phyloP scores from a whole-genome alignment of 139 green algal species.

The Yamagishiella unicocca region DNA sequence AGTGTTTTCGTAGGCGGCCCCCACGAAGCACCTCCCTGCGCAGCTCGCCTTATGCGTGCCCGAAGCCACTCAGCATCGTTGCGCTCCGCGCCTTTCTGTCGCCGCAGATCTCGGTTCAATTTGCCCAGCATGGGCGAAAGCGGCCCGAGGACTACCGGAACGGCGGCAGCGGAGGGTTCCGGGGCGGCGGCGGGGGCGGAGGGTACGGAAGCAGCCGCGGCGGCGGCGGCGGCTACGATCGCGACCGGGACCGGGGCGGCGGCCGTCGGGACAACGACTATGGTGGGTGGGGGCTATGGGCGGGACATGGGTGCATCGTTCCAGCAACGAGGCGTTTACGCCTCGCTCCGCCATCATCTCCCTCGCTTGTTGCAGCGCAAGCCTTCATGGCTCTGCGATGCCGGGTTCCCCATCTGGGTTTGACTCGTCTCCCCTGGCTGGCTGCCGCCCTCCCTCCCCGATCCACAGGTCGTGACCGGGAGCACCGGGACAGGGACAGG shows the following conservation, averaged over 20 bases:
- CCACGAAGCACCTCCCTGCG: too few species aligned
- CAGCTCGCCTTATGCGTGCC: too few species aligned
- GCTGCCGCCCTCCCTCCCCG: too few species aligned
- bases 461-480: conserved; percentile 18
- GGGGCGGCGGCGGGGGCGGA: background rate
- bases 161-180: background rate
- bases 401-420: too few species aligned
- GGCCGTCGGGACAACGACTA: conserved; percentile 9
- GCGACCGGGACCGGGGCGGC: conserved; percentile 28
- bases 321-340: too few species aligned
- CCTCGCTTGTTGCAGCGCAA: too few species aligned
- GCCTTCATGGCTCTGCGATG: too few species aligned
- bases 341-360: too few species aligned
- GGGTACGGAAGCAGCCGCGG: background rate
- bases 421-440: too few species aligned
- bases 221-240: background rate
- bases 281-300: background rate
- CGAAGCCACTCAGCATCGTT: too few species aligned
- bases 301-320: background rate
- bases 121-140: conserved; percentile 43
- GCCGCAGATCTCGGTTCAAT: conserved; percentile 20
- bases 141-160: conserved; percentile 43
- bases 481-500: conserved; percentile 20
- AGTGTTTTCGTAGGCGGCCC: too few species aligned
- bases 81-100: background rate